Conservation (phyloP, 2,329 filamentous ascomycete species). For the Aspergillus phoenicis region DNA sequence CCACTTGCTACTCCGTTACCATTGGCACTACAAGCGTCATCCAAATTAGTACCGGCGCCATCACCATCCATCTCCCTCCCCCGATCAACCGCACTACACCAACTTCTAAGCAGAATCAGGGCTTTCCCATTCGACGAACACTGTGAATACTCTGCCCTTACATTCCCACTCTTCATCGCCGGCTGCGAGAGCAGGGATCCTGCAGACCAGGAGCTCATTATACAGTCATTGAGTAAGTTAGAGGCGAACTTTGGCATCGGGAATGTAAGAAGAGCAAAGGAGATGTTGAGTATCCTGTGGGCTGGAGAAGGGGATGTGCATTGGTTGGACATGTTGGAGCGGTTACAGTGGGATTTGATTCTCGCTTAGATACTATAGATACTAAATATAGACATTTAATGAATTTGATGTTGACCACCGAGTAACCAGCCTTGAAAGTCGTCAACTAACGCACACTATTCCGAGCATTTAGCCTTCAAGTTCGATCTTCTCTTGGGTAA, state of each 20-base stretch:
- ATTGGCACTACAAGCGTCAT: too few relatives aligned
- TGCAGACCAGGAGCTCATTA: conserved; percentile 28
- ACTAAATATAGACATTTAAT: too few relatives aligned
- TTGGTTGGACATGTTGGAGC: conserved; percentile 38
- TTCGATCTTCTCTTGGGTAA: too few relatives aligned
- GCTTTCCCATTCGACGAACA: conserved; percentile 34
- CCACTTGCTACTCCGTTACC: background rate
- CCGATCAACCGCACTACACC: conserved; percentile 32
- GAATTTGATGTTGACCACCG: too few relatives aligned
- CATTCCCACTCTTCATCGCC: conserved; percentile 42
- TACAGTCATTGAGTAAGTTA: conserved; percentile 30
- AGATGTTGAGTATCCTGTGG: conserved; percentile 34
- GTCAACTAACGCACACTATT: too few relatives aligned
- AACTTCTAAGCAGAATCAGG: conserved; percentile 31
- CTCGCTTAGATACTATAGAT: conserved; percentile 27
- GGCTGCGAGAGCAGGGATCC: conserved; percentile 34
- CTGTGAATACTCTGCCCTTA: conserved; percentile 42
- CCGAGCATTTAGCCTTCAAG: too few relatives aligned
- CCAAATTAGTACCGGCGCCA: background rate
- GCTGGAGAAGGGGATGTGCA: conserved; percentile 23
- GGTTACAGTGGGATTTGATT: conserved; percentile 37
- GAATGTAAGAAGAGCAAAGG: conserved; percentile 38
- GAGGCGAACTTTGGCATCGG: conserved; percentile 41
- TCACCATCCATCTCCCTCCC: conserved; percentile 28
- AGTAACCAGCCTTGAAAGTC: too few relatives aligned